Evolutionary conservation across 768 basidiomycete species (phyloP), one percentile per base, ranked within the genome.

Genomic region (Gelatoporia subvermispora): DNA sequence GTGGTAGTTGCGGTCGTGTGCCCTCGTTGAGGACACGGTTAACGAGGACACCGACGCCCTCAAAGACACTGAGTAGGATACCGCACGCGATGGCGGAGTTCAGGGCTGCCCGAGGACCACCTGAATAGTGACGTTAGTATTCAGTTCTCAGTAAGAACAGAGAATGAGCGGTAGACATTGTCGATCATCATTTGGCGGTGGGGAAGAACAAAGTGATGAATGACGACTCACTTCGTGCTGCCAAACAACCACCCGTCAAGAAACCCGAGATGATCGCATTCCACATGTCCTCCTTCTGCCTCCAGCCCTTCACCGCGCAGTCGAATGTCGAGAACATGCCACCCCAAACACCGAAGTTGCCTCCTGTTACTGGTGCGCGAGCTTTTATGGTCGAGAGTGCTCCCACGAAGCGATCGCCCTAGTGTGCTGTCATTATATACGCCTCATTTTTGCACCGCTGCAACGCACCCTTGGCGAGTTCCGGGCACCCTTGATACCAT

Each of bases 301-400:
- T 78, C 74, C 82, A 91, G 13, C 93, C 91, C 70, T 99, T 98
- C 58, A 99, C 88, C 1, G 93, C 93, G 67, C 96, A 99, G 68
- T 98, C 96, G 59, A 96, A 99, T 28, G 92, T 89, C 39, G 93
- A 97, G 68, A 99, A 99, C 83, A 99, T 88, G 57, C 95, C 96
- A 65, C 95, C 90, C 88, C 90, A 92, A 15, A 91, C 86, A 59
- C 88, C 87, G 65, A 95, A 96, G 71, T 97, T 95, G 23, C 95
- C 96, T 43, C 96, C 96, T 10, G 94, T 93, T 22, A 99, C 96
- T 3, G 96, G 96, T 52, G 96, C 95, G 48, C 96, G 82, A 20
- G 96, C 94, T 75, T 98, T 98, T 74, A 98, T 91, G 31, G 93
- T 93, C 31, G 93, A 93, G 50, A 97, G 73, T 34, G 95, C 94